Conservation (phyloP, 1,139 yeast species). For the Saccharomyces uvarum region DNA sequence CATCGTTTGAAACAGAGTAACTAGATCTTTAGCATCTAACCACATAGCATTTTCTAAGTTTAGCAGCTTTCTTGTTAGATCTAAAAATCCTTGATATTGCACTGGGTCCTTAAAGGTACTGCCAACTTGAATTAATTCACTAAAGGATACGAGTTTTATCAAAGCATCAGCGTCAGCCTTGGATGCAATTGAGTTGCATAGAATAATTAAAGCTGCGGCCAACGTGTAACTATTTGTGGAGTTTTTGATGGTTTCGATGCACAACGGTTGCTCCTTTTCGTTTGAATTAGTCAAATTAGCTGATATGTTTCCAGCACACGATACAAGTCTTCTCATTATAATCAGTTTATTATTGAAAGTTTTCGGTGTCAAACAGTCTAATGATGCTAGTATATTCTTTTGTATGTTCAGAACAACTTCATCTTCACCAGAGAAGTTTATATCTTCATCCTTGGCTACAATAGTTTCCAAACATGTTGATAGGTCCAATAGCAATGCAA, state of each 20-base stretch:
- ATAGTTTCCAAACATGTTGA: conserved; percentile 17
- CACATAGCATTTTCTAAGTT: conserved; percentile 19
- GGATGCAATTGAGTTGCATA: conserved; percentile 24
- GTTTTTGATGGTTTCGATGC: conserved; percentile 7
- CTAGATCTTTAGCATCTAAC: conserved; percentile 11
- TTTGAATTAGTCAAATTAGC: conserved; percentile 14
- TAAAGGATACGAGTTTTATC: conserved; percentile 9
- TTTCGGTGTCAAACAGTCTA: conserved; percentile 14
- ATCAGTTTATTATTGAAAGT: conserved; percentile 21
- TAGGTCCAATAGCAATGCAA: conserved; percentile 17
- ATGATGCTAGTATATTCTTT: conserved; percentile 12
- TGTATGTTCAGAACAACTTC: conserved; percentile 12
- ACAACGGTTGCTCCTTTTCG: conserved; percentile 8
- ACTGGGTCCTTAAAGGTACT: conserved; percentile 25
- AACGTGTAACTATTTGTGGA: conserved; percentile 17
- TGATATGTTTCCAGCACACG: conserved; percentile 17
- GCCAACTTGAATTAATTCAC: conserved; percentile 11
- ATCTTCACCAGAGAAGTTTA: conserved; percentile 11
- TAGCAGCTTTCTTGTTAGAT: conserved; percentile 24
- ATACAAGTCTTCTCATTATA: conserved; percentile 17
- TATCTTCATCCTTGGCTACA: conserved; percentile 9
- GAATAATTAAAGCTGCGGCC: conserved; percentile 22
- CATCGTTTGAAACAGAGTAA: conserved; percentile 12
- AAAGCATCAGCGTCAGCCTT: conserved; percentile 18
- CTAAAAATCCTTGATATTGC: conserved; percentile 30